Conservation (phyloP, 2,329 filamentous ascomycete species). For the Venturia pyrina region DNA sequence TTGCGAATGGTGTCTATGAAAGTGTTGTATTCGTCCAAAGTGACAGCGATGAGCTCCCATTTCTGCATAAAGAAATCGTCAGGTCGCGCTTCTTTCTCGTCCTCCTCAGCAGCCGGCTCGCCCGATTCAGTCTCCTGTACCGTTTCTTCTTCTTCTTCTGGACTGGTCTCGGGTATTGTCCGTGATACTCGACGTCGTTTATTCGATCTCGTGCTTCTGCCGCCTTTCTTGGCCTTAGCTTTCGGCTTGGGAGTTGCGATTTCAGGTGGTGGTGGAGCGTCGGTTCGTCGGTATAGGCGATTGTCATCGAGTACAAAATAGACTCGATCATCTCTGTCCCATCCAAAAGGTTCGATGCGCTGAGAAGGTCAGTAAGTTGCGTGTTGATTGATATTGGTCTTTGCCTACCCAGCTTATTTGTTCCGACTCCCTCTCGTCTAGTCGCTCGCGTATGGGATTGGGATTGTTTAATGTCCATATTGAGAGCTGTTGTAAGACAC, state of each 20-base stretch:
- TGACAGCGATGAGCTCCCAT: constrained; percentile 88
- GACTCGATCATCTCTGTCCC: constrained; percentile 75
- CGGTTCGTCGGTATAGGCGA: constrained; percentile 79
- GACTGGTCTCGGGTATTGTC: constrained; percentile 23
- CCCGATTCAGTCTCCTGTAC: constrained; percentile 32
- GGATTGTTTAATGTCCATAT: constrained; percentile 82
- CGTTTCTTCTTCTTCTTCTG: constrained; percentile 27
- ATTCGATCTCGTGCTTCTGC: constrained; percentile 50
- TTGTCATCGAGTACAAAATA: constrained; percentile 94
- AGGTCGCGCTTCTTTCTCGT: constrained; percentile 24
- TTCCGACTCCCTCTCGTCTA: constrained; percentile 73
- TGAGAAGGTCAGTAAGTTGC: constrained; percentile 21
- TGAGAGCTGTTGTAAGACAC: constrained; percentile 77
- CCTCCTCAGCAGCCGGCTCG: constrained; percentile 26
- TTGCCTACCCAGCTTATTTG: constrained; percentile 70
- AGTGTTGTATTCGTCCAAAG: constrained; percentile 62
- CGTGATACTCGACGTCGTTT: constrained; percentile 59
- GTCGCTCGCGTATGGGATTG: constrained; percentile 75
- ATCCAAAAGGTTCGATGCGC: constrained; percentile 73
- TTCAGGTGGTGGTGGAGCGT: constrained; percentile 52
- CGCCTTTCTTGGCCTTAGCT: constrained; percentile 51
- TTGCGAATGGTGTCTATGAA: constrained; percentile 65
- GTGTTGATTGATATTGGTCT: constrained; percentile 1
- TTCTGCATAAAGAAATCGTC: constrained; percentile 63
- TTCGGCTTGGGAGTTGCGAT: constrained; percentile 35